Evolutionary conservation across 2,329 filamentous ascomycete species (phyloP).

Genomic region (Fusarium sp.): DNA sequence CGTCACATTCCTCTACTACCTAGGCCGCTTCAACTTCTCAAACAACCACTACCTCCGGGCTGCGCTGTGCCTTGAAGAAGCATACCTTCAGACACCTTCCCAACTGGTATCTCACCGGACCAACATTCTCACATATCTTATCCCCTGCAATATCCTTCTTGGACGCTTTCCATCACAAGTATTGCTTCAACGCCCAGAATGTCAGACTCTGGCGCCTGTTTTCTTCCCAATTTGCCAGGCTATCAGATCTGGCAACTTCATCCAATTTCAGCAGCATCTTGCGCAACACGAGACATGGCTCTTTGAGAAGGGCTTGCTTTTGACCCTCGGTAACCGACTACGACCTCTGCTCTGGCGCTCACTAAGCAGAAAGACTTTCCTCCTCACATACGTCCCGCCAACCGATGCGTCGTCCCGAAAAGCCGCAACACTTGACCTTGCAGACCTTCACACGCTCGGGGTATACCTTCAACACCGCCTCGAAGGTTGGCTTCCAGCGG

Average conservation of each 20-base stretch:
- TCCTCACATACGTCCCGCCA: conserved; percentile 79
- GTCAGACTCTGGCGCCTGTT: conserved; percentile 66
- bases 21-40: conserved; percentile 88
- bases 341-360: conserved; percentile 87
- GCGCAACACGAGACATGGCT: conserved; percentile 76
- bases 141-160: conserved; percentile 83
- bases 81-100: conserved; percentile 75
- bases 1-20: conserved; percentile 93
- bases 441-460: conserved; percentile 72
- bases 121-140: conserved; percentile 83
- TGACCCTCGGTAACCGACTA: conserved; percentile 79
- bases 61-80: conserved; percentile 77
- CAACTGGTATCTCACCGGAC: conserved; percentile 77
- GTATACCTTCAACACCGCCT: conserved; percentile 71
- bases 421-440: conserved; percentile 79
- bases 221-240: conserved; percentile 80
- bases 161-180: conserved; percentile 79
- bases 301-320: conserved; percentile 76
- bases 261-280: conserved; percentile 76
- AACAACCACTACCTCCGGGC: conserved; percentile 86
- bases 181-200: conserved; percentile 74
- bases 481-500: conserved; percentile 64
- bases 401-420: conserved; percentile 62
- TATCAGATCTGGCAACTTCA: conserved; percentile 78
- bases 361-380: conserved; percentile 79